A percentile compares a stretch with the other conserved stretches of the same genome.
Conservation (phyloP, 768 basidiomycete species). For the Russula olivacea region DNA sequence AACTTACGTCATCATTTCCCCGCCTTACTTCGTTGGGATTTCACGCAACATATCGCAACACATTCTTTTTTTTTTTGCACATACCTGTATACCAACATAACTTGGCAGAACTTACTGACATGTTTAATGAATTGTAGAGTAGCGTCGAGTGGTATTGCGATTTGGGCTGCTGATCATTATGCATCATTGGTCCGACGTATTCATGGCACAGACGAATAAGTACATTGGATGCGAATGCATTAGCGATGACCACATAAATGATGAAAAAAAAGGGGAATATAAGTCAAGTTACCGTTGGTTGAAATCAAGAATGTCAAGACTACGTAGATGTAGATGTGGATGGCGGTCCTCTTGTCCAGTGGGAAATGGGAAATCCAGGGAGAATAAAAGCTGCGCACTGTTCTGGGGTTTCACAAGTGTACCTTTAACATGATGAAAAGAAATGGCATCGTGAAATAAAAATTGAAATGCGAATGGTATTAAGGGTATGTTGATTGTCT, state of each 20-base stretch:
- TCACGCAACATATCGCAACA: not conserved
- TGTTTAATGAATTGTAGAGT: conserved; percentile 18
- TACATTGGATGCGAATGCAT: conserved; percentile 11
- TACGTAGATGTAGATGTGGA: conserved; percentile 9
- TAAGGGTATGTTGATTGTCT: conserved; percentile 12
- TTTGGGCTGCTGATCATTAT: conserved; percentile 7
- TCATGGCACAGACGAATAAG: conserved; percentile 8
- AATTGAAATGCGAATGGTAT: not conserved
- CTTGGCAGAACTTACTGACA: conserved; percentile 11
- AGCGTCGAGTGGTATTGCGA: not conserved
- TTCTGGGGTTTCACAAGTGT: conserved; percentile 7
- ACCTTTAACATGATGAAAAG: conserved; percentile 4
- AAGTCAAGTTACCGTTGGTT: not conserved
- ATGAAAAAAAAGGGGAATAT: not conserved
- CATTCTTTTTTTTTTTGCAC: not conserved
- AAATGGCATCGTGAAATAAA: not conserved
- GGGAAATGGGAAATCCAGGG: not conserved
- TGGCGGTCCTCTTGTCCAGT: not conserved
- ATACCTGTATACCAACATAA: conserved; percentile 24
- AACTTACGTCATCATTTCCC: not conserved
- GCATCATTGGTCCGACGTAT: not conserved
- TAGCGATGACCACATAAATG: not conserved
- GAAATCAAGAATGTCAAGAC: conserved; percentile 1
- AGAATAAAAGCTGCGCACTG: not conserved
- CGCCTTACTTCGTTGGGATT: not conserved